Base-by-base conservation (phyloP, 345 rosid genomes). In the Mercurialis annua region DNA sequence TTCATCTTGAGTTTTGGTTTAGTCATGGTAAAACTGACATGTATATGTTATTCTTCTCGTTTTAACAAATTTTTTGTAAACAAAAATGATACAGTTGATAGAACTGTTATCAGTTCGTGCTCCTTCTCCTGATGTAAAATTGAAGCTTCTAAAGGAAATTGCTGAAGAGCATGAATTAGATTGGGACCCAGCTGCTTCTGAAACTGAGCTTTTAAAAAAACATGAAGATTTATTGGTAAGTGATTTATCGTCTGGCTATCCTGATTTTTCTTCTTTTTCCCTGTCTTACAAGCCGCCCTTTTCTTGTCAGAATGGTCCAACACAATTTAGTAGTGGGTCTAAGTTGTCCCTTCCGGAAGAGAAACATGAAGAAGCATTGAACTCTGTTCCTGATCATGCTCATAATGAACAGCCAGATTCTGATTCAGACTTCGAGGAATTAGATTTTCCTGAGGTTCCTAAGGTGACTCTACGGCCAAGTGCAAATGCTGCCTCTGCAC, bases 151-250 rank as follows among this genome's bases (percentile, higher is more conserved):
- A 51, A 94, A 87, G 77, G 93, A 89, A 73, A 94, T 94, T 82
- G 96, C 98, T 51, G 93, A 89, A 84, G 99, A 89, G 81, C 93
- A 91, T 77, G 84, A 81, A 64, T 69, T 94, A 72, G 96, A 87
- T 64, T 94, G 99, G 99, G 96, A 94, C 75, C 93, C 99, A 62
- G 80, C 87, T 73, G 77, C 85, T 66, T 85, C 96, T 42, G 97
- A 94, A 81, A 71, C 92, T 15, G 93, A 88, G 81, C 85, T 89
- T 67, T 84, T 80, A 67, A 94, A 87, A 81, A 79, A 86, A 20
- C 92, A 86, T 69, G 96, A 89, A 75, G 98, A 94, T 85, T 79
- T 94, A 58, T 81, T 94, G 83, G 99, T 91, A 68, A 81, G 89
- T 72, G 72, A 60, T 24, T n/a, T n/a, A 23, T 26, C 31, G 14